These are phyloP conservation scores for Cinnamomum chago DNA, from an alignment of 164 flowering plant genomes.

Conservation along the genomic window DNA sequence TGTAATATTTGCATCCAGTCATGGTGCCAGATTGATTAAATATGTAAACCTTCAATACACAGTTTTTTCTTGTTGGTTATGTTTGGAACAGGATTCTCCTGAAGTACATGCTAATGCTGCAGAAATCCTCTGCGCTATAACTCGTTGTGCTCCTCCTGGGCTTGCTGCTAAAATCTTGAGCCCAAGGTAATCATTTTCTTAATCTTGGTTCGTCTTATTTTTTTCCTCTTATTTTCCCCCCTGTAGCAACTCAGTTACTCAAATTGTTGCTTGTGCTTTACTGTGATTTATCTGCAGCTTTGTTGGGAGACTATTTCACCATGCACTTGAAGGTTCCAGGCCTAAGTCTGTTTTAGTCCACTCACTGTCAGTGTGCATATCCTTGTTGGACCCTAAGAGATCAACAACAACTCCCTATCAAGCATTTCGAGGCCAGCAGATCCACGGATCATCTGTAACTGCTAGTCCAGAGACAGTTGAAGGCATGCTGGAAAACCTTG, in stretches of 20 bases:
- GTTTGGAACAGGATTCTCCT: conserved; percentile 59
- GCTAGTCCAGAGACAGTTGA: conserved; percentile 75
- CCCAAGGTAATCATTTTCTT: conserved; percentile 53
- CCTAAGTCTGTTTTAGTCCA: conserved; percentile 86
- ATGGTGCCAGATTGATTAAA: background rate
- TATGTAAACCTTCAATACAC: background rate
- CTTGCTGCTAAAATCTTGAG: conserved; percentile 74
- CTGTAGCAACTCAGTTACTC: too few relatives aligned
- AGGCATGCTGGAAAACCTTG: conserved; percentile 80
- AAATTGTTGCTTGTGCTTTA: background rate
- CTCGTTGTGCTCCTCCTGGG: conserved; percentile 71
- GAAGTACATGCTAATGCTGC: conserved; percentile 96
- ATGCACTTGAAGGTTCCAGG: conserved; percentile 81
- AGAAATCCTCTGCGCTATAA: conserved; percentile 75
- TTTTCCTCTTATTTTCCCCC: too few relatives aligned
- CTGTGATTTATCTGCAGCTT: conserved; percentile 47
- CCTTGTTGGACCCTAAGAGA: conserved; percentile 84
- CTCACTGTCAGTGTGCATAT: conserved; percentile 79
- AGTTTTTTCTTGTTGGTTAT: background rate
- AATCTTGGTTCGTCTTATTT: too few relatives aligned
- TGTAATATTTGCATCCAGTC: background rate
- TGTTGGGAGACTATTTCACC: conserved; percentile 72
- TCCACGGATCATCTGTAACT: conserved; percentile 44
- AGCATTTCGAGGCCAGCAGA: conserved; percentile 53
- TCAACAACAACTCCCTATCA: conserved; percentile 47